Base-by-base conservation (phyloP, 202 grass and related monocot genomes). In the Carex arenaria region DNA sequence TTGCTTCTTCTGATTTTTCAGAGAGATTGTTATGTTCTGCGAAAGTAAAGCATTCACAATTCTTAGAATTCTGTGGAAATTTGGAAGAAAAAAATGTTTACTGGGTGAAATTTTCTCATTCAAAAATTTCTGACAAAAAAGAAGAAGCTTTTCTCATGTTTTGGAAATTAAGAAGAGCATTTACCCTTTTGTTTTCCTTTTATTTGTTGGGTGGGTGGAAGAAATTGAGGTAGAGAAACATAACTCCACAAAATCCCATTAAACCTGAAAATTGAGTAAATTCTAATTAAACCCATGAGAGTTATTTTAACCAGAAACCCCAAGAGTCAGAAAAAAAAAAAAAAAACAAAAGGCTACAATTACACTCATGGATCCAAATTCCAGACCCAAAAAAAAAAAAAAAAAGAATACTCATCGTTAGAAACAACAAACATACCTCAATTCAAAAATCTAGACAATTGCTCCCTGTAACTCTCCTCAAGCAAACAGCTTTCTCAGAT, bases 261-360 rank as follows among this genome's bases (percentile, higher is more conserved):
- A 76, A 57, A n/a, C 26, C 49, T 55, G 49, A 75, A 77, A 57
- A 77, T 38, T 78, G 4, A 78, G 74, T 32, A 78, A 56, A 76
- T 56, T 76, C 51, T 56, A 34, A 55, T 20, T 32, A 76, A 54
- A 28, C 45, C 23, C 12, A 28, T 31, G 4, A 56, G 15, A 17
- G 9, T 14, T 64, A 30, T 26, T 63, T 64, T 23, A 60, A 18
- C 54, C 28, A 77, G 59, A 60, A 78, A 19, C 52, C 72, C 49
- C 9, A 78, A 57, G 14, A 76, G 11, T 31, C 47, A 54, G 10
- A 54, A 32, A 31, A 26, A 26, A 26, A 26, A 26, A 26, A 26
- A 26, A 26, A 26, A 26, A 26, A 74, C 18, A 53, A 56, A 57
- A 10, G 11, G 30, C 15, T 32, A 77, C 7, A 57, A 1, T 51